Base-by-base conservation (phyloP, 2,329 filamentous ascomycete species). In the Capronia epimyces region DNA sequence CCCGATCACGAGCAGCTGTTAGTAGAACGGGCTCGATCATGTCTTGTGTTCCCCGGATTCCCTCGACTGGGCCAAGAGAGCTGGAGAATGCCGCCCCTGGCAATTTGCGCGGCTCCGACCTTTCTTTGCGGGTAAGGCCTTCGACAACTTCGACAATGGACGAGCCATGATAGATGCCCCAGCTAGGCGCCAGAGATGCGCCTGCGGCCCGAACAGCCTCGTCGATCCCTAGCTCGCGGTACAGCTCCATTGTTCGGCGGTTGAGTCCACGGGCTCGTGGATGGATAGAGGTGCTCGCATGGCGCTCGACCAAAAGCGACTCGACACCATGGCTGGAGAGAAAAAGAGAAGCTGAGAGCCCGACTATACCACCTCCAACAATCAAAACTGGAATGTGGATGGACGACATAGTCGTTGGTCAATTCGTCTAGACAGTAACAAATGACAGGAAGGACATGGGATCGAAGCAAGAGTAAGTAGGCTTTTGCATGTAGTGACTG, bases 281-380 rank as follows among this genome's bases (percentile, higher is more conserved):
- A 43, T 43, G 39, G n/a, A 36, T 43, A 4, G 46, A 43, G 20
- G 46, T 43, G 5, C 46, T 39, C 25, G 27, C 13, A 18, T 43
- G 46, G 3, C 39, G 37, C 40, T 43, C 46, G 9, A 49, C 31
- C 20, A 43, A n/a, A 10, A 36, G 24, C 21, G 46, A 43, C 29
- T 43, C 25, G 20, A 49, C 31, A 18, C 46, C 46, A 39, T 27
- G n/a, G 18, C 15, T 12, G n/a, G 12, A n/a, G 25, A 49, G 46
- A 12, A 49, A 49, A 15, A 43, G 27, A 25, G 72, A 71, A 1
- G 72, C 64, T 16, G 66, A 64, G 5, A 71, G 64, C 34, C 73
- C 72, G 1, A 69, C 68, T 10, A 72, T 72, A 2, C 73, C 73
- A 10, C 66, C 71, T 3, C 73, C 73, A 3, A 74, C 64, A 36